A percentile compares a stretch with the other conserved stretches of the same genome.
Evolutionary conservation across 352 stramenopile species (phyloP).

Genomic region (Pythium phragmiticola): DNA sequence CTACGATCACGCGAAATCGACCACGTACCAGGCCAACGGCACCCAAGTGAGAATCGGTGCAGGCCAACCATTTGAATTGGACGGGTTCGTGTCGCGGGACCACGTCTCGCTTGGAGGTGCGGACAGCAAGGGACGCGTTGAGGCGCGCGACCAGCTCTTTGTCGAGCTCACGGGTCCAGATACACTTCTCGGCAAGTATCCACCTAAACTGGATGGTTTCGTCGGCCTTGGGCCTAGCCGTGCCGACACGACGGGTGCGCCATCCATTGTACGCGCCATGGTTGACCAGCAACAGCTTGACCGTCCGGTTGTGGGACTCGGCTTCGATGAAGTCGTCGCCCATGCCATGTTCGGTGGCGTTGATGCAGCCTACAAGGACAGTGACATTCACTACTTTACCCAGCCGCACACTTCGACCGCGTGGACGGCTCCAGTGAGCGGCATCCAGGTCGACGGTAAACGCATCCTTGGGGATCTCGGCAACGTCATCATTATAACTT

Average conservation of each 20-base stretch:
- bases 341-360: constrained; percentile 21
- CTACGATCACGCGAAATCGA: constrained; percentile 26
- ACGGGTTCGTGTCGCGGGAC: constrained; percentile 18
- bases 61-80: neutral
- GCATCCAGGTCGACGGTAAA: constrained; percentile 8
- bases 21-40: constrained; percentile 17
- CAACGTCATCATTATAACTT: neutral
- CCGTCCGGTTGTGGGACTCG: constrained; percentile 2
- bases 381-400: constrained; percentile 11
- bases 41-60: constrained; percentile 1
- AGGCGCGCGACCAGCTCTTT: constrained; percentile 1
- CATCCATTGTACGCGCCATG: constrained; percentile 12
- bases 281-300: constrained; percentile 15
- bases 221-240: constrained; percentile 8
- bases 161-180: constrained; percentile 10
- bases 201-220: neutral
- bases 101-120: constrained; percentile 1
- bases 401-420: neutral
- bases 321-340: neutral
- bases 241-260: neutral
- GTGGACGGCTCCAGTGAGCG: constrained; percentile 14
- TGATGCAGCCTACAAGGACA: constrained; percentile 5
- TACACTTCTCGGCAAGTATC: neutral
- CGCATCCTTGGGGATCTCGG: neutral
- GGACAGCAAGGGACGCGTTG: neutral